Evolutionary conservation across 768 basidiomycete species (phyloP).

Genomic region (Pleurotus giganteus): DNA sequence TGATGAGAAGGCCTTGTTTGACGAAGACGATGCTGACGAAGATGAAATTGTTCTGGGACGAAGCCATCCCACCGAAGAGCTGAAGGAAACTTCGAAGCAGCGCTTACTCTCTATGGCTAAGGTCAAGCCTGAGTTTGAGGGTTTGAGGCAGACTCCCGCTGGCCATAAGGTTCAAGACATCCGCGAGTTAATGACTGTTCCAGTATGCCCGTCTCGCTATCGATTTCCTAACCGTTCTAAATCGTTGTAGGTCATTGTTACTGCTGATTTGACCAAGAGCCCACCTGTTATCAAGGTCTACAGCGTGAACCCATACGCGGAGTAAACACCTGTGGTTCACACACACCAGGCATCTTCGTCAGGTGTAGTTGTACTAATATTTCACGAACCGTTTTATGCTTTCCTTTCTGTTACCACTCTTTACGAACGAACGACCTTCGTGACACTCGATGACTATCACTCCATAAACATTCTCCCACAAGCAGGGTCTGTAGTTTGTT

Average conservation of each 20-base stretch:
- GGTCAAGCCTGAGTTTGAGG: conserved; percentile 79
- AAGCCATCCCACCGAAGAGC: conserved; percentile 31
- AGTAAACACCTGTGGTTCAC: too few relatives aligned
- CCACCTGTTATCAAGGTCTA: conserved; percentile 97
- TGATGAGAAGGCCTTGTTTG: conserved; percentile 86
- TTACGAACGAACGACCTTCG: conserved; percentile 9
- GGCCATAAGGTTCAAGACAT: conserved; percentile 98
- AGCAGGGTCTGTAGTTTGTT: conserved; percentile 6
- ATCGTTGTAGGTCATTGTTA: conserved; percentile 77
- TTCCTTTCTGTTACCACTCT: conserved; percentile 14
- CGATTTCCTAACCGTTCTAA: conserved; percentile 3
- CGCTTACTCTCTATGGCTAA: conserved; percentile 74
- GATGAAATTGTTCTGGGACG: conserved; percentile 82
- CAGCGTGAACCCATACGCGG: conserved; percentile 89
- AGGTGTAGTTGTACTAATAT: conserved; percentile 31
- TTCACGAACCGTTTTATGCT: conserved; percentile 19
- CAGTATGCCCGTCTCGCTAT: conserved; percentile 50
- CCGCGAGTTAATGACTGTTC: conserved; percentile 88
- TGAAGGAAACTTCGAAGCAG: conserved; percentile 72
- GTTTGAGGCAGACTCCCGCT: conserved; percentile 63
- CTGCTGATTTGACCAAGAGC: conserved; percentile 92
- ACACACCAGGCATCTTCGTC: too few relatives aligned
- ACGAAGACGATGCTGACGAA: conserved; percentile 81
- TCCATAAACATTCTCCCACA: not conserved
- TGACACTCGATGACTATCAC: conserved; percentile 1